Evolutionary conservation across 257 asterid species (phyloP), one percentile per base, ranked within the genome.

Genomic region (Gynochthodes officinalis): DNA sequence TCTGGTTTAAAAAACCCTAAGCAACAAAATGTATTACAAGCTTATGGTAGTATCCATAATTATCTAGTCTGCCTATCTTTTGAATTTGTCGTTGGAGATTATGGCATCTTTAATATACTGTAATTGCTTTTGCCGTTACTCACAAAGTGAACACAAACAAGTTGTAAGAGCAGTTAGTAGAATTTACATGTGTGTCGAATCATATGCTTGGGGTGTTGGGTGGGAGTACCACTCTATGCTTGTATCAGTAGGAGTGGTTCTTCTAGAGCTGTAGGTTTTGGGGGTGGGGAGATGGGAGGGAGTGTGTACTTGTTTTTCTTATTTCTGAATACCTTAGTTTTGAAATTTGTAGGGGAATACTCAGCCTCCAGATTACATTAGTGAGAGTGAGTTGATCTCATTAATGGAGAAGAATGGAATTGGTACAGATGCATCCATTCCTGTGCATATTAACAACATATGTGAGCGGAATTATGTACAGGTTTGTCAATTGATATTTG

Each of bases 351-450:
- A 92, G 98, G 96, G 98, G 69, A 86, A 73, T 59, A 92, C 96
- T 35, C 80, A 67, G 40, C 96, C 96, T 77, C 98, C 96, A 28
- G 98, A 88, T 83, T 82, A 90, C 82, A 92, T 92, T 35, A 90
- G 77, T 70, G 98, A 92, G 83, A 92, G 96, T 82, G 98, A 92
- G 70, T 86, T 90, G 80, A 92, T 92, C 75, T 92, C 98, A n/a
- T 75, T 90, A 75, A 92, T 92, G 98, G 98, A 92, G 79, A 88
- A 92, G 79, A 46, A 92, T 72, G 98, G 96, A 68, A 92, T 92
- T 69, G 98, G 98, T 75, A 92, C 98, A n/a, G 98, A 92, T 77
- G 96, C 96, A 69, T 90, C 98, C 64, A 92, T 92, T 82, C 79
- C 98, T 59, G 96, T 92, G 40, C 98, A 92, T 76, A 90, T 92